Base-by-base conservation (phyloP, 2,329 filamentous ascomycete genomes). In the Claviceps monticola region DNA sequence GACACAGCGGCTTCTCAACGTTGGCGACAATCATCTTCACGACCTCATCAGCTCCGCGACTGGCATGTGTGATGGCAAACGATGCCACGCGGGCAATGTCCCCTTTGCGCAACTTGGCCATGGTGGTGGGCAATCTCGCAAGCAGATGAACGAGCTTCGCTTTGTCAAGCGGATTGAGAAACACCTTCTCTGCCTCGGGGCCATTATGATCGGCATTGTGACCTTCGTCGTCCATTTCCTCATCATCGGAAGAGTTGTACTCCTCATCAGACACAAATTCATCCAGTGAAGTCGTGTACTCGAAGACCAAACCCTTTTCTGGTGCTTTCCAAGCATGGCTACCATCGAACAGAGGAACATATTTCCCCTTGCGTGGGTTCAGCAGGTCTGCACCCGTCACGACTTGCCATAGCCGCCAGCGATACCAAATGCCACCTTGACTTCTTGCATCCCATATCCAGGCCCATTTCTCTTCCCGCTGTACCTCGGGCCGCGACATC, bases 371-470 rank as follows among this genome's bases (percentile, higher is more conserved):
- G 3, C 70, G 68, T 14, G 64, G 64, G 16, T 66, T 68, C 3
- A 70, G 9, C 29, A 34, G 62, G 43, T 75, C 71, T 1, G 75
- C 74, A 4, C 83, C 82, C 1, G 86, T 89, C n/a, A 91, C 73
- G 8, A 91, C 76, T 59, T 93, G 83, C 86, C 90, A 96, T 45
- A 97, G 63, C 45, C 88, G 81, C 86, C 88, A 97, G 44, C 93
- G 82, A 66, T 97, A 97, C 78, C 90, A 98, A 16, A 94, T 79
- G 16, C 85, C 91, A 26, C 82, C 89, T 56, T 76, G 74, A 61
- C 83, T 90, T 57, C 83, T 78, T 19, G 89, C 78, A 64, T 97
- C 85, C 83, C 88, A 98, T 5, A 98, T 74, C 86, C 90, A 98
- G 0, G 89, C 86, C 82, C 91, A 97, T 57, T 84, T 89, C 65